Percentiles rank a stretch among this genome's conserved stretches.
These are phyloP conservation scores for Penicillium psychrosexuale DNA, from an alignment of 2,329 filamentous ascomycete genomes.

Conservation along the genomic window DNA sequence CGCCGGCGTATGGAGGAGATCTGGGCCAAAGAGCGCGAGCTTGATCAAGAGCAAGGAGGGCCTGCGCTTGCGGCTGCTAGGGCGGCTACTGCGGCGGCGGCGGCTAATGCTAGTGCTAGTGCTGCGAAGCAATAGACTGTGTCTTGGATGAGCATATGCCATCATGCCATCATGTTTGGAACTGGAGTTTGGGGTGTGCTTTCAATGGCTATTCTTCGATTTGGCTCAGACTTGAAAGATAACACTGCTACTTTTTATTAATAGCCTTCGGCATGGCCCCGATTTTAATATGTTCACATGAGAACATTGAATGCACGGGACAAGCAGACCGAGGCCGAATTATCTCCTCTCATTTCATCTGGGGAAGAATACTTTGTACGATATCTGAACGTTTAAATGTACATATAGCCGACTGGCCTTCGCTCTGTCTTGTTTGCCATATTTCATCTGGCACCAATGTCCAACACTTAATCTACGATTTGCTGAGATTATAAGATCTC, in stretches of 20 bases:
- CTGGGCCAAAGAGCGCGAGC: conserved; percentile 62
- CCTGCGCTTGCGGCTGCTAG: not conserved
- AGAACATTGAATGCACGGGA: not conserved
- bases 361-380: conserved; percentile 7
- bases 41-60: conserved; percentile 14
- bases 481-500: not conserved
- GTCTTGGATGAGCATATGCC: not conserved
- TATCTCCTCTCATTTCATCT: conserved; percentile 6
- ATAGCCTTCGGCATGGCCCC: not conserved
- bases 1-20: conserved; percentile 69
- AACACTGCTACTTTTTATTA: conserved; percentile 7
- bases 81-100: not conserved
- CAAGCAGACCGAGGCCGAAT: not conserved
- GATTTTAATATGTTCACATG: not conserved
- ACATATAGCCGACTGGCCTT: not conserved
- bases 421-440: not conserved
- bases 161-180: not conserved
- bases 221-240: not conserved
- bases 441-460: not conserved
- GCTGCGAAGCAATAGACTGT: conserved; percentile 17
- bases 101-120: conserved; percentile 1
- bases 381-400: conserved; percentile 10
- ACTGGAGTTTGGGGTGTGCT: conserved; percentile 13
- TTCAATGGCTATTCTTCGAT: conserved; percentile 10
- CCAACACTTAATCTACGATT: not conserved